Conservation (phyloP, 495 filamentous ascomycete species). For the Annulohypoxylon maeteangense region DNA sequence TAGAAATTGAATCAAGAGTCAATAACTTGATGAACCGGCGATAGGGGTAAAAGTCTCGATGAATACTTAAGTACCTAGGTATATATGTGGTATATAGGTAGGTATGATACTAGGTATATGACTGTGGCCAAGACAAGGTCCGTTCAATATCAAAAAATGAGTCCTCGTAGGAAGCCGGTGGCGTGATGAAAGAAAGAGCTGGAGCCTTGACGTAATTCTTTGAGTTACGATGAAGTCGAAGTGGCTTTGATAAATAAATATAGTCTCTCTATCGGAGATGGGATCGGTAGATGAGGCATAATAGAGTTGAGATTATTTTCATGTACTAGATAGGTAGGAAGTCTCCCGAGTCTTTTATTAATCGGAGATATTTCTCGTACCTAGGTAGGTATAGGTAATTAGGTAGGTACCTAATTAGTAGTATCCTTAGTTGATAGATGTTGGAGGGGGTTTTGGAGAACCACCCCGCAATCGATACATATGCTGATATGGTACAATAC, state of each 20-base stretch:
- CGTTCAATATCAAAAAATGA: neutral
- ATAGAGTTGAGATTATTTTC: neutral
- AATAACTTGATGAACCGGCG: neutral
- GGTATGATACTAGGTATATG: too few relatives aligned
- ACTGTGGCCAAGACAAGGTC: neutral
- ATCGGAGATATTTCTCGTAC: neutral
- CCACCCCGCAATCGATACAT: neutral
- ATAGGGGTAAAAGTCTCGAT: neutral
- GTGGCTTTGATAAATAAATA: neutral
- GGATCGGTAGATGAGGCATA: neutral
- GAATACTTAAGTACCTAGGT: neutral
- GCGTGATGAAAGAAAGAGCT: conserved; percentile 14
- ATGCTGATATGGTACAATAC: neutral
- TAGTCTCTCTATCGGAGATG: neutral
- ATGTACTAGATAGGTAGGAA: neutral
- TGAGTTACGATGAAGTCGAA: neutral
- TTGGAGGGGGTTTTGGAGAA: neutral
- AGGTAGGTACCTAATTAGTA: neutral
- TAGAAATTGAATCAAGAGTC: neutral
- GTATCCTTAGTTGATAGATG: neutral
- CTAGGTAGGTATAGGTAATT: neutral
- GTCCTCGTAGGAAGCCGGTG: conserved; percentile 12
- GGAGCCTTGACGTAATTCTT: conserved; percentile 15
- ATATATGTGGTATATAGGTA: neutral
- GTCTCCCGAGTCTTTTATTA: conserved; percentile 12